phyloP scores from a whole-genome alignment of 768 basidiomycete species.

The Mycena kentingensis region DNA sequence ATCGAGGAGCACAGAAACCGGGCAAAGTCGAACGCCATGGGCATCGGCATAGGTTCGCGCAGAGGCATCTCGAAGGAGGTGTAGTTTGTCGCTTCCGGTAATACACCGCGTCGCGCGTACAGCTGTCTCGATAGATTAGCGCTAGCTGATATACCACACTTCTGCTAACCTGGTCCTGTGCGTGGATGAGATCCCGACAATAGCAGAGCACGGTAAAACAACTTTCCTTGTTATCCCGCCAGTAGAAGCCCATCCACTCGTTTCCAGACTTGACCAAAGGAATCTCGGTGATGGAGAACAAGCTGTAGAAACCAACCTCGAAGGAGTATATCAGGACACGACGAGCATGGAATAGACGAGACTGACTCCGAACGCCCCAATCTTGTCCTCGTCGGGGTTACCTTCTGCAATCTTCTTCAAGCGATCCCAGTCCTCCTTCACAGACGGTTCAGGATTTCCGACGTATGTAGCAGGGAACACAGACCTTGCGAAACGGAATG shows the following conservation, averaged over 20 bases:
- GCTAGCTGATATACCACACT: no score
- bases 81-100: conserved; percentile 56
- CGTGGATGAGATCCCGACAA: no score
- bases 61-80: conserved; percentile 90
- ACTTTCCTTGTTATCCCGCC: conserved; percentile 94
- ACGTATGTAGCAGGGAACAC: background rate
- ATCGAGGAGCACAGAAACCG: conserved; percentile 89
- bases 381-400: conserved; percentile 92
- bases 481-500: conserved; percentile 55
- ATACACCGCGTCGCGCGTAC: conserved; percentile 75
- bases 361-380: conserved; percentile 81
- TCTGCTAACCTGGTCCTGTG: no score
- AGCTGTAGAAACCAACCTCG: conserved; percentile 73
- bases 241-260: conserved; percentile 95
- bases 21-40: conserved; percentile 82
- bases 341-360: background rate
- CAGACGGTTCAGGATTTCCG: background rate
- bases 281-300: conserved; percentile 83
- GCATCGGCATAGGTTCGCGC: conserved; percentile 78
- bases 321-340: background rate
- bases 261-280: conserved; percentile 84
- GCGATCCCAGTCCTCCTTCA: conserved; percentile 82
- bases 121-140: conserved; percentile 63
- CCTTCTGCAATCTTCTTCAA: conserved; percentile 93
- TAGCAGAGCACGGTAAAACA: conserved; percentile 4